Conservation (phyloP, 345 rosid species). For the Hibiscus tridactylites region DNA sequence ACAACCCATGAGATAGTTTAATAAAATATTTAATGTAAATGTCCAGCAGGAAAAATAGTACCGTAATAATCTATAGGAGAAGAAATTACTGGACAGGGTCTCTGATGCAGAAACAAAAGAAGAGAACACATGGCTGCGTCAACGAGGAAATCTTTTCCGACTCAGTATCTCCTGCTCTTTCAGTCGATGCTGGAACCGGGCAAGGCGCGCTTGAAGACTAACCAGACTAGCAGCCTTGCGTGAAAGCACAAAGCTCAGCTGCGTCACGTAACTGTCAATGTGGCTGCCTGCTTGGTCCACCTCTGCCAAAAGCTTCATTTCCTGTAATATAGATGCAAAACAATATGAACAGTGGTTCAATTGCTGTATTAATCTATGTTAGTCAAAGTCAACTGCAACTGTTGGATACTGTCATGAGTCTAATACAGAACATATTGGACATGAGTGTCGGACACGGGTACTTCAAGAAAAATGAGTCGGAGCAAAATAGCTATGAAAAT, state of each 20-base stretch:
- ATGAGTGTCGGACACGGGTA: neutral
- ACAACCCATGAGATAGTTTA: neutral
- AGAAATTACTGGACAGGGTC: slow-evolving; percentile 18
- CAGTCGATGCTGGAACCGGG: slow-evolving; percentile 91
- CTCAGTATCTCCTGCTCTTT: slow-evolving; percentile 92
- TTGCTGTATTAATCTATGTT: neutral
- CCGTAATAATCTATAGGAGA: slow-evolving; percentile 5
- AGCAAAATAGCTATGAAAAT: neutral
- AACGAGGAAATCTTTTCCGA: slow-evolving; percentile 78
- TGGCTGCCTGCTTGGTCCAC: slow-evolving; percentile 96
- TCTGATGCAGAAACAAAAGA: slow-evolving; percentile 2
- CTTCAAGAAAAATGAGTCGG: neutral
- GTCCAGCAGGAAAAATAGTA: neutral
- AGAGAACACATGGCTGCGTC: slow-evolving; percentile 6
- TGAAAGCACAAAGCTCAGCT: slow-evolving; percentile 82
- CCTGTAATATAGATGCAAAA: slow-evolving; percentile 29
- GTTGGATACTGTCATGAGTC: neutral
- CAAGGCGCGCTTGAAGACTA: slow-evolving; percentile 93
- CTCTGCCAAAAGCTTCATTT: slow-evolving; percentile 91
- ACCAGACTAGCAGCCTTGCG: slow-evolving; percentile 94
- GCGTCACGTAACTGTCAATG: slow-evolving; percentile 88
- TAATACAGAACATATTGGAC: too few species aligned
- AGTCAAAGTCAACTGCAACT: neutral
- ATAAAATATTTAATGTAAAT: neutral
- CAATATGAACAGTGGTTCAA: neutral